These are phyloP conservation scores for Cyberlindnera amylophila DNA, from an alignment of 805 yeast species.

Conservation along the genomic window DNA sequence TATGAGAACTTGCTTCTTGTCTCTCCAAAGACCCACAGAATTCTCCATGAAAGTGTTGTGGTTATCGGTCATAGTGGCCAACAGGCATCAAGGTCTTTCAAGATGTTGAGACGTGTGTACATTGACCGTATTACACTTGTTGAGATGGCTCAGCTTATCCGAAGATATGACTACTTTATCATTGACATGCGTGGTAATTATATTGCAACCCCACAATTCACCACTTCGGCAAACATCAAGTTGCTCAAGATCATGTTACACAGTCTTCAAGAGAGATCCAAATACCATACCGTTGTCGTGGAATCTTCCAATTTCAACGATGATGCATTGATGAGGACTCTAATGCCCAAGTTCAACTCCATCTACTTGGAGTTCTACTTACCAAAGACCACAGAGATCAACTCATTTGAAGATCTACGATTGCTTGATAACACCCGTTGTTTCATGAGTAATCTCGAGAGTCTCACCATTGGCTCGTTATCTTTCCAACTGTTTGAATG, in stretches of 20 bases:
- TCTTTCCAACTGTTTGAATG: slow-evolving; percentile 21
- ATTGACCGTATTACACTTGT: slow-evolving; percentile 12
- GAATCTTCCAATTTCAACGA: slow-evolving; percentile 4
- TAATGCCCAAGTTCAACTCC: slow-evolving; percentile 21
- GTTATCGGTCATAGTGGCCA: slow-evolving; percentile 10
- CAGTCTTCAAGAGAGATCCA: slow-evolving; percentile 10
- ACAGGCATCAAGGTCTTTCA: background rate
- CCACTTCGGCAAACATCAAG: background rate
- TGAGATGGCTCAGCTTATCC: slow-evolving; percentile 2
- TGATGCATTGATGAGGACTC: slow-evolving; percentile 11
- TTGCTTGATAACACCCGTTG: slow-evolving; percentile 24
- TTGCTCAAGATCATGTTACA: slow-evolving; percentile 17
- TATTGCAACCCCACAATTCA: background rate
- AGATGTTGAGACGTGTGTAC: slow-evolving; percentile 2
- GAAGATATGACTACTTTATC: slow-evolving; percentile 15
- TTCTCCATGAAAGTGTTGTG: slow-evolving; percentile 11
- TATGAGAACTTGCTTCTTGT: slow-evolving; percentile 13
- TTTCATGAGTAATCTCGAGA: slow-evolving; percentile 14
- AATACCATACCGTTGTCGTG: slow-evolving; percentile 16
- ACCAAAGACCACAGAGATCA: slow-evolving; percentile 13
- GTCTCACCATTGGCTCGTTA: slow-evolving; percentile 20
- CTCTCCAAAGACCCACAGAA: slow-evolving; percentile 2
- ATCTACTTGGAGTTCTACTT: slow-evolving; percentile 18
- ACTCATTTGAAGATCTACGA: slow-evolving; percentile 22
- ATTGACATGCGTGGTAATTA: slow-evolving; percentile 11